Base-by-base conservation (phyloP, 768 basidiomycete species). In the Tubosaeta sp. region DNA sequence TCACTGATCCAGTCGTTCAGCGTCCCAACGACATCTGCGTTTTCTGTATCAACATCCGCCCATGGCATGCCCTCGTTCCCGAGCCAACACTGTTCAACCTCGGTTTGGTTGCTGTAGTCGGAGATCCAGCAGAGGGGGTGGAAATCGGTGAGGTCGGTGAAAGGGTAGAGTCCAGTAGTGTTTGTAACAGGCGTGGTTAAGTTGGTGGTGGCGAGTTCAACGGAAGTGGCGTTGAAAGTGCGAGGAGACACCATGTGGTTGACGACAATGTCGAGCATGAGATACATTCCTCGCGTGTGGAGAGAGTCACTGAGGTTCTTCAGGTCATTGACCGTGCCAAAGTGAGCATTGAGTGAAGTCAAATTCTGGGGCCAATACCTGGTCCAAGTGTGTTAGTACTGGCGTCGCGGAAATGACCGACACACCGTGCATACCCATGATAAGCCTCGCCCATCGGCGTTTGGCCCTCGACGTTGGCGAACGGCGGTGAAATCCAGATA, bases 181-280 rank as follows among this genome's bases (percentile, higher is more conserved):
- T 65, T 63, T 38, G 49, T 55, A 32, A 54, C 32, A 22, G 44
- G 54, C n/a, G 26, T 27, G 16, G 44, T 46, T 13, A 60, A 17
- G 14, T 62, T 57, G 8, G 44, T 35, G 29, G 44, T 48, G 11
- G 48, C 62, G 19, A 69, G 53, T 43, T 54, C 38, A 25, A 65
- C 51, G 1, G 66, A 59, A 3, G 68, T 70, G 27, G 35, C 10
- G 17, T 65, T 61, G 51, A 65, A 54, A 41, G 65, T 57, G 53
- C 50, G 43, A 25, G 69, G 56, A 0, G 76, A 70, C 2, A 77
- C 78, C 65, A 85, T 74, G 61, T 84, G 82, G 59, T 85, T 84
- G 54, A 84, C 74, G 56, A 85, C 83, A 48, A 83, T 65, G 63
- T 84, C 83, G 17, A 84, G 65, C 79, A 84, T 83, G 52, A 84